A percentile compares a stretch with the other conserved stretches of the same genome.
phyloP scores from a whole-genome alignment of 1,139 yeast genomes.

The Spencermartinsiella ligniputridi region DNA sequence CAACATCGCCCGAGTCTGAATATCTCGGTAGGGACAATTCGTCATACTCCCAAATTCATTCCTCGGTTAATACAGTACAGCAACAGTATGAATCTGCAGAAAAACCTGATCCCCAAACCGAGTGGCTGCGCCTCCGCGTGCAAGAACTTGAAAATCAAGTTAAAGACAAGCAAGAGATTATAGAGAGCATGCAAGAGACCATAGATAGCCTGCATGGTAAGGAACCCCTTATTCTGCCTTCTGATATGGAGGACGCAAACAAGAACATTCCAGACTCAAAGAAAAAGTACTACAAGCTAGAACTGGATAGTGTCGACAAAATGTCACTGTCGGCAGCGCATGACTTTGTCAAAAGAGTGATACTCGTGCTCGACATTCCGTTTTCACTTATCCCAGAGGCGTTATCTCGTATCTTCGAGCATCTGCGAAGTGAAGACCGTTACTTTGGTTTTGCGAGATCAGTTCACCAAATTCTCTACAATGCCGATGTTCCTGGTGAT shows the following conservation, averaged over 20 bases:
- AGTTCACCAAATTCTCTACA: slow-evolving; percentile 22
- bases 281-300: slow-evolving; percentile 20
- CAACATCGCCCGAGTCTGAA: too few species aligned
- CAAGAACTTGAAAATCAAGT: not conserved
- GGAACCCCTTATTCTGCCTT: not conserved
- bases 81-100: too few species aligned
- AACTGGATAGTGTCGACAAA: slow-evolving; percentile 27
- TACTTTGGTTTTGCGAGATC: slow-evolving; percentile 30
- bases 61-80: too few species aligned
- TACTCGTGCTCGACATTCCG: slow-evolving; percentile 32
- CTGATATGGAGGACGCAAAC: not conserved
- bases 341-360: slow-evolving; percentile 31
- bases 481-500: not conserved
- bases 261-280: not conserved
- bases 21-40: too few species aligned
- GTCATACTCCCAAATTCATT: too few species aligned
- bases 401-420: slow-evolving; percentile 28
- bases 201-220: not conserved
- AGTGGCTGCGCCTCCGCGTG: not conserved
- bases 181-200: not conserved
- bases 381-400: slow-evolving; percentile 27
- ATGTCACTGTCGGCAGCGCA: slow-evolving; percentile 27
- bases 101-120: not conserved
- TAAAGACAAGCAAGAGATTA: too few species aligned
- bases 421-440: slow-evolving; percentile 28